These are phyloP conservation scores for Xerocomus minutiporus DNA, from an alignment of 1,284 basidiomycete species.

Conservation along the genomic window DNA sequence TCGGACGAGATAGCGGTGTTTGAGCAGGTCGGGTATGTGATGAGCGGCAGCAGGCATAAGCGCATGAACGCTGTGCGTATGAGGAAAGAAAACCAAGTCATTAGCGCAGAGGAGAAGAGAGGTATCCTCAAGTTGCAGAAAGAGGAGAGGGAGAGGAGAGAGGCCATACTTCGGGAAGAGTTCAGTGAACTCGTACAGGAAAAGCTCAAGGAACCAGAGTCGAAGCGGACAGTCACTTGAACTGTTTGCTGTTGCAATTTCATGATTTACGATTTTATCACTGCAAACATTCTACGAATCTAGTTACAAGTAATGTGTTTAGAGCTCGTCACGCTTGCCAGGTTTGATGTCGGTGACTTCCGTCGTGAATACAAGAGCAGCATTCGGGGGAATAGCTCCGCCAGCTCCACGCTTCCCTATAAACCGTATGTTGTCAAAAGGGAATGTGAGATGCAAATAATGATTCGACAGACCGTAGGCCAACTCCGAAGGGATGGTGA, in stretches of 20 bases:
- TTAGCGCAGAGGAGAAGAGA: constrained; percentile 95
- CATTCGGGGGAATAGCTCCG: constrained; percentile 73
- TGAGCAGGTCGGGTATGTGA: constrained; percentile 93
- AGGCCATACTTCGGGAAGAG: constrained; percentile 74
- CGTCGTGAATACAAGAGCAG: constrained; percentile 86
- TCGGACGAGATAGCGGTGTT: constrained; percentile 82
- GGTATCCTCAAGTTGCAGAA: constrained; percentile 89
- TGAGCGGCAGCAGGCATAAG: constrained; percentile 91
- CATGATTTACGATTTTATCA: not conserved
- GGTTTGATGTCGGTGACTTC: constrained; percentile 62
- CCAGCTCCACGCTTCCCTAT: constrained; percentile 75
- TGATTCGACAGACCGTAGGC: constrained; percentile 68
- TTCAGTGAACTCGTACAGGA: constrained; percentile 78
- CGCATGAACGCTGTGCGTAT: constrained; percentile 97
- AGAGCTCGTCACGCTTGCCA: constrained; percentile 39
- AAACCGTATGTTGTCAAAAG: constrained; percentile 3
- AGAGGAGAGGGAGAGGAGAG: constrained; percentile 89
- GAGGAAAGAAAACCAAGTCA: constrained; percentile 98
- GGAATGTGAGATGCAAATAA: not conserved
- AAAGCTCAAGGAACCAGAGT: constrained; percentile 50
- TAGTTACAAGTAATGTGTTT: not conserved
- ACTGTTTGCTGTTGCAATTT: not conserved
- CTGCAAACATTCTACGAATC: not conserved
- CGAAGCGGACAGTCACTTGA: constrained; percentile 14
- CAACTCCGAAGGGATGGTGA: constrained; percentile 75